Percentiles rank a stretch among this genome's conserved stretches.
These are phyloP conservation scores for Chlorociboria aeruginascens DNA, from an alignment of 495 filamentous ascomycete genomes.

Conservation along the genomic window DNA sequence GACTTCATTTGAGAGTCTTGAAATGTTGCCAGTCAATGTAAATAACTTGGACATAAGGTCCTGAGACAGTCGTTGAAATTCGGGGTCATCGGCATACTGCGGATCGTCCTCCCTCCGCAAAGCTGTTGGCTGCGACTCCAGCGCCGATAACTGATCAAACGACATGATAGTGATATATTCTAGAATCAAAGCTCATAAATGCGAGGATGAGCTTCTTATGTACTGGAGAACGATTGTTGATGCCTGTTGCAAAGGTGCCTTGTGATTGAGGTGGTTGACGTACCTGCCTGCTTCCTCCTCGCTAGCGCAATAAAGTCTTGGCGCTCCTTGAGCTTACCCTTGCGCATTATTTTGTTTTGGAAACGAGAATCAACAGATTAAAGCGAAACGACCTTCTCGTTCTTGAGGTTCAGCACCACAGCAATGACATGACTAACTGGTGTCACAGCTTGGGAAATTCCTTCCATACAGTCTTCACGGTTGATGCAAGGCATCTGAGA, in stretches of 20 bases:
- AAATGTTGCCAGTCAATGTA: constrained; percentile 74
- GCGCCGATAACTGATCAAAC: constrained; percentile 70
- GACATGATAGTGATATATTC: constrained; percentile 49
- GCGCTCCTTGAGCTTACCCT: background rate
- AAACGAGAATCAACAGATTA: background rate
- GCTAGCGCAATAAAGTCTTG: background rate
- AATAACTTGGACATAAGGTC: constrained; percentile 78
- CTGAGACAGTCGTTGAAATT: constrained; percentile 73
- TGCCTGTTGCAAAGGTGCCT: constrained; percentile 1
- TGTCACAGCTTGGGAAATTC: background rate
- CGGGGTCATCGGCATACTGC: constrained; percentile 85
- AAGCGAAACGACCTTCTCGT: background rate
- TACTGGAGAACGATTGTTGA: constrained; percentile 9
- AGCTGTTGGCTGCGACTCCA: constrained; percentile 51
- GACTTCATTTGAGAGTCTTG: constrained; percentile 67
- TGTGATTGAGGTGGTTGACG: constrained; percentile 11
- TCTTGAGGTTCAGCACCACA: background rate
- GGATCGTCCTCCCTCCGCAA: constrained; percentile 42
- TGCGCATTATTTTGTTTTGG: constrained; percentile 4
- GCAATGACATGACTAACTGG: background rate
- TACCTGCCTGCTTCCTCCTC: background rate
- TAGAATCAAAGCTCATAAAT: background rate
- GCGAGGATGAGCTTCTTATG: background rate
- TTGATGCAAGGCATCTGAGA: background rate
- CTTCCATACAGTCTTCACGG: constrained; percentile 13